Conservation (phyloP, 495 filamentous ascomycete species). For the Aspergillus haitiensis region DNA sequence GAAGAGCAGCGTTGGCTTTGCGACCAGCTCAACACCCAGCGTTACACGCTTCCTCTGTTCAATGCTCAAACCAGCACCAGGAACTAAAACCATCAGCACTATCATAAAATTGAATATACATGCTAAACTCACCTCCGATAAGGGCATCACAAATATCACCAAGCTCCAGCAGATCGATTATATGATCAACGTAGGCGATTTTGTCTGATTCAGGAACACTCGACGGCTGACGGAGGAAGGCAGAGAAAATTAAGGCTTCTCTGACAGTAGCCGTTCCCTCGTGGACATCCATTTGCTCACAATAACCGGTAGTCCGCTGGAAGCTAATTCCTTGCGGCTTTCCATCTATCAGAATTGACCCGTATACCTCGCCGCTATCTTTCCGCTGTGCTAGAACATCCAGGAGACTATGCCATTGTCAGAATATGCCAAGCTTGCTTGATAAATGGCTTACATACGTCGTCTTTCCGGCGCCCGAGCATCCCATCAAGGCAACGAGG, state of each 20-base stretch:
- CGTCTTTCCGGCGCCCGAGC: conserved; percentile 83
- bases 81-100: conserved; percentile 32
- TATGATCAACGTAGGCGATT: conserved; percentile 50
- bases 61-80: conserved; percentile 74
- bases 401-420: conserved; percentile 49
- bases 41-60: conserved; percentile 89
- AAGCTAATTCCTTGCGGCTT: conserved; percentile 47
- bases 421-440: conserved; percentile 48
- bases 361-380: conserved; percentile 48
- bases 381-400: conserved; percentile 52
- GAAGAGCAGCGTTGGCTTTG: conserved; percentile 65
- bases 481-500: conserved; percentile 80
- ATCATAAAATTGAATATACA: conserved; percentile 10
- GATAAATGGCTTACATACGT: conserved; percentile 54
- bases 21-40: conserved; percentile 73
- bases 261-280: conserved; percentile 52
- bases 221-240: conserved; percentile 46
- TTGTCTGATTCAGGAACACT: conserved; percentile 44
- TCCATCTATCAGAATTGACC: conserved; percentile 50
- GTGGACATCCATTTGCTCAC: conserved; percentile 81
- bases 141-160: conserved; percentile 52
- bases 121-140: conserved; percentile 56
- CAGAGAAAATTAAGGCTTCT: conserved; percentile 52
- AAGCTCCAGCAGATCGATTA: conserved; percentile 52
- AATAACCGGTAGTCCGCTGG: conserved; percentile 71